Evolutionary conservation across 208 protist genomes (phyloP).

Genomic region (Trypanosoma vivax): DNA sequence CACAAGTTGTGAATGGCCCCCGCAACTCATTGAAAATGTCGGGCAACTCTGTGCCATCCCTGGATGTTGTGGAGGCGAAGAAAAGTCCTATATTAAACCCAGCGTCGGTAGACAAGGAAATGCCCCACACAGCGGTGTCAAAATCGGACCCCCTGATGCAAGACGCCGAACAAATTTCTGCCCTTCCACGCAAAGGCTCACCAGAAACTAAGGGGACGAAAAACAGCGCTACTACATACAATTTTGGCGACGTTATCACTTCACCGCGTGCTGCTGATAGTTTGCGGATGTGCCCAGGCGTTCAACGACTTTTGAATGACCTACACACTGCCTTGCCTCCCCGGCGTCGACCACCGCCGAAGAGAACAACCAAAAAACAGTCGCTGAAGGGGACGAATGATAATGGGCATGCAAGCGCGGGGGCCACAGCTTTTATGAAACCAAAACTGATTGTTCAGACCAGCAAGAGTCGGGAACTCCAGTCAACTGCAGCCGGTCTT

Average conservation of each 20-base stretch:
- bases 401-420: not conserved
- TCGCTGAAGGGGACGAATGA: not conserved
- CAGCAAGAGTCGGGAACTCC: not conserved
- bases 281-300: constrained; percentile 4
- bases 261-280: constrained; percentile 18
- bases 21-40: too few relatives aligned
- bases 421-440: too few relatives aligned
- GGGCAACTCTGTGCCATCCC: too few relatives aligned
- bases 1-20: too few relatives aligned
- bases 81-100: not conserved
- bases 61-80: not conserved
- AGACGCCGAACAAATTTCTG: not conserved
- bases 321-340: constrained; percentile 10
- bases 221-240: constrained; percentile 4
- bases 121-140: not conserved
- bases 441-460: too few relatives aligned
- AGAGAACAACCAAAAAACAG: not conserved
- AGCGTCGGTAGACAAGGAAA: not conserved
- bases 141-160: too few relatives aligned
- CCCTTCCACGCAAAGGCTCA: not conserved
- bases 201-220: not conserved
- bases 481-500: not conserved
- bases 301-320: constrained; percentile 14
- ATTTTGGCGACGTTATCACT: constrained; percentile 28
- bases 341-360: not conserved